phyloP scores from a whole-genome alignment of 306 rosid genomes.

The Fragaria ananassa region DNA sequence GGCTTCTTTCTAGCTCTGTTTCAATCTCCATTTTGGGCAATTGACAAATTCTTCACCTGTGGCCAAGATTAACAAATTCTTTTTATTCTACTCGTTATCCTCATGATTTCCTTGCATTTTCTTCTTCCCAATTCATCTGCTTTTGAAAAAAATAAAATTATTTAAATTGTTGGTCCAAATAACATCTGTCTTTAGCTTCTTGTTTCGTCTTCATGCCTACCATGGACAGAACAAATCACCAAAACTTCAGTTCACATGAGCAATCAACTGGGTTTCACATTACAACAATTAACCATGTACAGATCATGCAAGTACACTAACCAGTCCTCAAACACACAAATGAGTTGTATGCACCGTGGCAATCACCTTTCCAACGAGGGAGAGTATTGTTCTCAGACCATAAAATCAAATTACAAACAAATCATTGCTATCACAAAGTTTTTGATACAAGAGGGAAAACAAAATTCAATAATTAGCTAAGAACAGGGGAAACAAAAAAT shows the following conservation, averaged over 20 bases:
- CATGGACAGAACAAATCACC: not conserved
- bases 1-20: too few relatives aligned
- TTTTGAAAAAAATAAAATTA: too few relatives aligned
- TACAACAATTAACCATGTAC: not conserved
- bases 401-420: conserved; percentile 41
- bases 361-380: conserved; percentile 18
- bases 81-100: not conserved
- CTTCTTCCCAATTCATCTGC: not conserved
- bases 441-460: conserved; percentile 42
- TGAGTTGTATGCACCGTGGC: not conserved
- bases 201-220: not conserved
- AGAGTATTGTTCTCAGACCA: conserved; percentile 19
- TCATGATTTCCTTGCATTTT: not conserved
- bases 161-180: not conserved
- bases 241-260: not conserved
- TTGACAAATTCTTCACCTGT: too few relatives aligned
- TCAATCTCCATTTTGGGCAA: too few relatives aligned
- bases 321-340: not conserved
- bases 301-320: not conserved
- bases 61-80: too few relatives aligned
- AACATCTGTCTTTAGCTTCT: not conserved
- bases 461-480: conserved; percentile 50
- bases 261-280: not conserved
- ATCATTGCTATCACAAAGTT: conserved; percentile 1
- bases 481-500: conserved; percentile 31